These are phyloP conservation scores for Paramecium pentaurelia DNA, from an alignment of 73 alveolate genomes.

Conservation along the genomic window DNA sequence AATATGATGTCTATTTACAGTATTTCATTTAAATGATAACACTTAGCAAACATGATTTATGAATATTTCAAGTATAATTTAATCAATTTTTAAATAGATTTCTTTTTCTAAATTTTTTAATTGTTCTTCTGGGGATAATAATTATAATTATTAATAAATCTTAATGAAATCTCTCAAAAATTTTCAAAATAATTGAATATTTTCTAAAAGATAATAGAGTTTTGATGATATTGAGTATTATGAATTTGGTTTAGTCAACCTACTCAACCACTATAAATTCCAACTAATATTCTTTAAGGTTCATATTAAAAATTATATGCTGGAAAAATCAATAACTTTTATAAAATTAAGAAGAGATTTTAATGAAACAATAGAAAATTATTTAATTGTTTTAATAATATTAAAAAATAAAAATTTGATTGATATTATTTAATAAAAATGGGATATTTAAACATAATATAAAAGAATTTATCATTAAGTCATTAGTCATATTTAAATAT, in stretches of 20 bases:
- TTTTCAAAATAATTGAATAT: slow-evolving; percentile 90
- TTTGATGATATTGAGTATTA: slow-evolving; percentile 64
- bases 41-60: neutral
- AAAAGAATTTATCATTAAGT: neutral
- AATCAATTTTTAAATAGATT: neutral
- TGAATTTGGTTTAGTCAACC: slow-evolving; percentile 36
- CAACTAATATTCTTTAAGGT: slow-evolving; percentile 66
- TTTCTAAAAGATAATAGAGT: slow-evolving; percentile 75
- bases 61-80: neutral
- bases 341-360: neutral
- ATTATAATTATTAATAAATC: no score
- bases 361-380: neutral
- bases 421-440: no score
- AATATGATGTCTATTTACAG: neutral
- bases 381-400: no score
- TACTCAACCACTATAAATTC: slow-evolving; percentile 97
- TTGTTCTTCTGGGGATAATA: neutral
- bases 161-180: slow-evolving; percentile 75
- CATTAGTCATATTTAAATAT: neutral
- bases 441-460: no score
- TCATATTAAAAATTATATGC: neutral
- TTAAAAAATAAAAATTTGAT: no score
- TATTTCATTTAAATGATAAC: neutral
- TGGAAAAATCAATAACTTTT: neutral
- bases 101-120: neutral